These are phyloP conservation scores for Heliosperma pusillum DNA, from an alignment of 148 eudicot species.

Conservation along the genomic window DNA sequence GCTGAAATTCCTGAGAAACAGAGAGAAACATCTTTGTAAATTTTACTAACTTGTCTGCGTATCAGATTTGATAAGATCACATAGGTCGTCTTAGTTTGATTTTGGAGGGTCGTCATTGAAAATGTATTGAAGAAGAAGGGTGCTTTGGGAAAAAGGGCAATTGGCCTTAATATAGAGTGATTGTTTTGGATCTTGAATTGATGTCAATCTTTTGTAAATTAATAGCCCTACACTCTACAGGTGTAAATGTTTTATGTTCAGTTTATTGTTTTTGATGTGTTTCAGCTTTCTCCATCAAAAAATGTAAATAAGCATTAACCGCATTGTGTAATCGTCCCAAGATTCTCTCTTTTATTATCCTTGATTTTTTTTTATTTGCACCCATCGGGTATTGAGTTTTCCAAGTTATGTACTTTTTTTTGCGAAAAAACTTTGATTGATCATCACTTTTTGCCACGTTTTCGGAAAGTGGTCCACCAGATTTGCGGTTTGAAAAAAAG, in stretches of 20 bases:
- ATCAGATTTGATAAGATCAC: slow-evolving; percentile 9
- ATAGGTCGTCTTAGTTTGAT: slow-evolving; percentile 26
- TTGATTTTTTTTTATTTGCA: not conserved
- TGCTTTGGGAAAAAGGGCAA: slow-evolving; percentile 15
- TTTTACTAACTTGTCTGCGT: slow-evolving; percentile 23
- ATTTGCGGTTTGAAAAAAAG: no score
- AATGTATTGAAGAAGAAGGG: slow-evolving; percentile 17
- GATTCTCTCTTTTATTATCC: not conserved
- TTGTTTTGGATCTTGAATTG: slow-evolving; percentile 23
- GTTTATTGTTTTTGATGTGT: slow-evolving; percentile 24
- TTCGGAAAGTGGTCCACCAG: no score
- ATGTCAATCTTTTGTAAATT: slow-evolving; percentile 40
- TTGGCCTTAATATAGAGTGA: slow-evolving; percentile 16
- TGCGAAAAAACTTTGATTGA: no score
- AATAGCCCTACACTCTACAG: slow-evolving; percentile 17
- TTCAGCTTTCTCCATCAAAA: slow-evolving; percentile 11
- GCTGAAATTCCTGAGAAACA: slow-evolving; percentile 46
- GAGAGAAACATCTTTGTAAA: slow-evolving; percentile 33
- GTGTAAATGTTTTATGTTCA: slow-evolving; percentile 29
- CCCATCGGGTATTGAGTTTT: no score
- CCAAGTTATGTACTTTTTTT: no score
- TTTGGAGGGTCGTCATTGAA: slow-evolving; percentile 21
- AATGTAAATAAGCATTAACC: slow-evolving; percentile 33
- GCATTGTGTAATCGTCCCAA: slow-evolving; percentile 20
- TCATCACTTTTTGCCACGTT: no score